Evolutionary conservation across 108 stramenopile species (phyloP), one percentile per base, ranked within the genome.

Genomic region (Nitzschia inconspicua): DNA sequence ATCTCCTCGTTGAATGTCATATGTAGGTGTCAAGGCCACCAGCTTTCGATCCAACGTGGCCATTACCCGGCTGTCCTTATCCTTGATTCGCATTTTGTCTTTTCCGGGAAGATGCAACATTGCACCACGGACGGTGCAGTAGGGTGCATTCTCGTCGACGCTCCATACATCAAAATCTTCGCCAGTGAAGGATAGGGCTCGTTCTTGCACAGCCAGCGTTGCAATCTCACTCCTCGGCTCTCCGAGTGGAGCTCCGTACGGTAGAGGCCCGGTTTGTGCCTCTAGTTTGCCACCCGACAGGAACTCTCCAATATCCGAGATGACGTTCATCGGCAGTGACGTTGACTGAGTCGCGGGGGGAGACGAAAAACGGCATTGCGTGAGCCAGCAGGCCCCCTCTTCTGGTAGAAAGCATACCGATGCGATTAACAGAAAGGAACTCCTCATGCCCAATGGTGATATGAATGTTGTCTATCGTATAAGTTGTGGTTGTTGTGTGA

Each of bases 91-190:
- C 82, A 83, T 83, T 65, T 85, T 83, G 62, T 89, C 82, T 61
- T 89, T 83, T 18, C 88, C 84, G 1, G 88, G 83, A 8, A 89
- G 60, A 34, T 89, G 88, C 29, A 89, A 59, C 84, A 89, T 84
- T 20, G 88, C 88, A 3, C 88, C 88, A 22, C 84, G 79, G 8
- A 89, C 82, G 8, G 59, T 48, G 9, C 48, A 63, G 55, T 75
- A 83, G 4, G 63, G 67, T 27, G 13, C 37, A 27, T 60, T 57
- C 19, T 36, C 56, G 32, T 52, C 57, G n/a, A 57, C 39, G 24
- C 80, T 77, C 8, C 44, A 35, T 13, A 85, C 75, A 53, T 89
- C 88, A 77, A 89, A 89, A 36, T 89, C 88, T 72, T 89, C 88
- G 24, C 88, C 88, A 16, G 88, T 86, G 43, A 85, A 89, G 24